Base-by-base conservation (phyloP, 441 rosid genomes). In the Euphorbia celastroides region DNA sequence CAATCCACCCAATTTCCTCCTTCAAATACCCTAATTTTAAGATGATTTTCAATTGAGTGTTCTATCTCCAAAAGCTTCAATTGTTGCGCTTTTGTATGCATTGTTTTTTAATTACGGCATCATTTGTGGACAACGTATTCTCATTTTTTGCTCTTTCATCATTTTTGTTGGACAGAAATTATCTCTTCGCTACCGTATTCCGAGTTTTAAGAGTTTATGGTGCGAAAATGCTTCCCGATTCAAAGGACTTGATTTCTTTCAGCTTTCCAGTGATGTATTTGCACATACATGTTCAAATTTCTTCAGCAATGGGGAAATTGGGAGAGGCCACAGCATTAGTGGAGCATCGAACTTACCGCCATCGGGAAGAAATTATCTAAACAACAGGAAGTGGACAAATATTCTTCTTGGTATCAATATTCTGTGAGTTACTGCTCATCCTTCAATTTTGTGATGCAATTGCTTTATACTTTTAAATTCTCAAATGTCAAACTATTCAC, bases 391-490 rank as follows among this genome's bases (percentile, higher is more conserved):
- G 54, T 88, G 84, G 93, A 93, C 97, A 28, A 88, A 80, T 72
- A 67, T 82, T 65, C 85, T 93, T 71, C 84, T 93, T 30, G 93
- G 84, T 42, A 55, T 83, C 58, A 90, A 90, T 78, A 74, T 90
- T 67, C 54, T 90, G 97, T 88, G 73, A 72, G 93, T 84, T 50
- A 74, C 16, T 51, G 26, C 28, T 64, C 7, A 4, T 64, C 36
- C 8, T 22, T 60, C 25, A 23, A 10, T 11, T 26, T 10, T 61
- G 14, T 36, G 41, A 48, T 44, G 44, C 41, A 13, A 1, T 56
- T 34, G 48, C n/a, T 28, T 55, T 20, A 5, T 60, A 31, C 10
- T 11, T 3, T 31, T 27, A 58, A n/a, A 16, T 61, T 44, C 59
- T 30, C 31, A 2, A 54, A 64, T 48, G 28, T 41, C 48, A 4